Evolutionary conservation across 352 stramenopile species (phyloP).

Genomic region (Phytophthora foliorum): DNA sequence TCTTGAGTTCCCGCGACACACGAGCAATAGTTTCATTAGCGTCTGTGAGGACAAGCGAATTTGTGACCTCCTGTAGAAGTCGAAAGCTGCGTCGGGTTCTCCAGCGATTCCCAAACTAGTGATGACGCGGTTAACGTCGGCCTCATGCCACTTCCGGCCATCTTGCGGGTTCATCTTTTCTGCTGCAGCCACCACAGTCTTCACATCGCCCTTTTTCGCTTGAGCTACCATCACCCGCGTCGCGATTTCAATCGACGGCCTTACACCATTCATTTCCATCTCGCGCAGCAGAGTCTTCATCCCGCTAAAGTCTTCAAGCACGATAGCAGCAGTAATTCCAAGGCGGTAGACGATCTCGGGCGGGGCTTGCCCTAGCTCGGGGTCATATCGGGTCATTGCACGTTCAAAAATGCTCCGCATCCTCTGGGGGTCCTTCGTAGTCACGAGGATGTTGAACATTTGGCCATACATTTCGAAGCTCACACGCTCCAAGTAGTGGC

Average conservation of each 20-base stretch:
- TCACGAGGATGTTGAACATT: constrained; percentile 49
- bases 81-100: constrained; percentile 55
- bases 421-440: constrained; percentile 22
- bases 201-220: constrained; percentile 42
- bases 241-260: constrained; percentile 52
- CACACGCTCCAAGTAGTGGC: constrained; percentile 37
- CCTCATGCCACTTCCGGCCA: constrained; percentile 50
- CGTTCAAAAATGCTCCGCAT: constrained; percentile 47
- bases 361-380: constrained; percentile 22
- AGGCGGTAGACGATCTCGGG: constrained; percentile 74
- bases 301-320: constrained; percentile 38
- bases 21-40: constrained; percentile 56
- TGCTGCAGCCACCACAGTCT: constrained; percentile 47
- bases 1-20: constrained; percentile 52
- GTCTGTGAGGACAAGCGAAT: constrained; percentile 56
- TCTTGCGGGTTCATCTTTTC: constrained; percentile 38
- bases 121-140: constrained; percentile 63
- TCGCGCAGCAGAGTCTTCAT: constrained; percentile 46
- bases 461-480: constrained; percentile 56
- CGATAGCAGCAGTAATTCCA: constrained; percentile 55
- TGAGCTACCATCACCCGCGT: constrained; percentile 57
- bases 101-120: constrained; percentile 51
- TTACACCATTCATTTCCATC: constrained; percentile 42
- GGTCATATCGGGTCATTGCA: constrained; percentile 39
- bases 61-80: constrained; percentile 63